Conservation (phyloP, 2,329 filamentous ascomycete species). For the Blumeriella jaapii region DNA sequence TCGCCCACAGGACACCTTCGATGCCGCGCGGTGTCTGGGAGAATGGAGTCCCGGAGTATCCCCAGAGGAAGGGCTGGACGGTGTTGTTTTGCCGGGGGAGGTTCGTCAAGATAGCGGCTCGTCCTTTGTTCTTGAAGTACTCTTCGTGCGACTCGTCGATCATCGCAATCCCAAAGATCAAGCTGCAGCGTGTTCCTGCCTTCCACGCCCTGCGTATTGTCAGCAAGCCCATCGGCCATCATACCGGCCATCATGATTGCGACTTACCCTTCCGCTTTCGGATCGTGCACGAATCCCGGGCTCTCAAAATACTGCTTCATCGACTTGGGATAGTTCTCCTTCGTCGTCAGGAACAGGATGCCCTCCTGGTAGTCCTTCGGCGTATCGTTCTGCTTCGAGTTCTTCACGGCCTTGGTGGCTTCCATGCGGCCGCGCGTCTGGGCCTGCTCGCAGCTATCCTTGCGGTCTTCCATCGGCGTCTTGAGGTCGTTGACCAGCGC, state of each 20-base stretch:
- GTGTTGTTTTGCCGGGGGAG: slow-evolving; percentile 5
- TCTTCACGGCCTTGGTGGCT: neutral
- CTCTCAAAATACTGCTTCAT: slow-evolving; percentile 9
- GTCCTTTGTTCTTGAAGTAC: slow-evolving; percentile 6
- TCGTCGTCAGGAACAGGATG: slow-evolving; percentile 11
- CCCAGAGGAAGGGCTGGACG: slow-evolving; percentile 14
- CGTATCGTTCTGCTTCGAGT: slow-evolving; percentile 1
- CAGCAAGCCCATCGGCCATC: neutral
- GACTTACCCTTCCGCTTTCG: neutral
- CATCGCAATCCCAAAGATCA: slow-evolving; percentile 18
- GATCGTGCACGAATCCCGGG: neutral
- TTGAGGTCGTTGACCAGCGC: neutral
- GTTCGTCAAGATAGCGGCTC: slow-evolving; percentile 8
- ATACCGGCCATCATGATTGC: neutral
- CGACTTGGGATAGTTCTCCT: slow-evolving; percentile 5
- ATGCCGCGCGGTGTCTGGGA: slow-evolving; percentile 9
- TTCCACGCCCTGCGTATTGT: slow-evolving; percentile 5
- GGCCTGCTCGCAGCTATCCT: neutral
- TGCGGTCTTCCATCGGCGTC: neutral
- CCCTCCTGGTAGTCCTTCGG: slow-evolving; percentile 9
- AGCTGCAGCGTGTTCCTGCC: slow-evolving; percentile 2
- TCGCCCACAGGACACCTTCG: slow-evolving; percentile 13
- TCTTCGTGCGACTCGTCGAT: slow-evolving; percentile 18
- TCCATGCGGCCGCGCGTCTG: slow-evolving; percentile 2
- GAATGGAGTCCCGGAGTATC: slow-evolving; percentile 18